A percentile compares a stretch with the other conserved stretches of the same genome.
These are phyloP conservation scores for Stenogyne calaminthoides DNA, from an alignment of 305 asterid species.

Conservation along the genomic window DNA sequence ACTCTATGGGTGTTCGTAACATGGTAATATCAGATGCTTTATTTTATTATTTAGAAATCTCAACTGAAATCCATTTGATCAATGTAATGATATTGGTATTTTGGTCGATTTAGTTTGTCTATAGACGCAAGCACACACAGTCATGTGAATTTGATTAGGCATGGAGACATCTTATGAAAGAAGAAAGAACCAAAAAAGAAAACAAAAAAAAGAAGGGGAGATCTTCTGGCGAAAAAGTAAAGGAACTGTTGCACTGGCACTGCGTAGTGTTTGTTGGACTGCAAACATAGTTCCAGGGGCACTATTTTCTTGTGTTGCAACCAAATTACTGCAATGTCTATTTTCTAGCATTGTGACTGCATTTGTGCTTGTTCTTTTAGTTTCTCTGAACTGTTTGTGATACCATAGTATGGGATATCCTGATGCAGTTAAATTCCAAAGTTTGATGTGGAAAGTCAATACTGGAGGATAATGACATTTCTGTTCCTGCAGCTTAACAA, in stretches of 20 bases:
- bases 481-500: constrained; percentile 58
- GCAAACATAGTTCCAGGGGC: not conserved
- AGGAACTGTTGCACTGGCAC: not conserved
- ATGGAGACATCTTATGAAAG: not conserved
- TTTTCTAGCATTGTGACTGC: not conserved
- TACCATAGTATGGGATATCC: not conserved
- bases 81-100: not conserved
- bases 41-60: constrained; percentile 5
- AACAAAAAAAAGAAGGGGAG: not conserved
- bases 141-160: not conserved
- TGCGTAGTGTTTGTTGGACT: not conserved
- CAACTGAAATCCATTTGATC: not conserved
- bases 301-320: not conserved
- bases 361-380: constrained; percentile 14
- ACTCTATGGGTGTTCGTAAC: not conserved
- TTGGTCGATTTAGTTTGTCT: not conserved
- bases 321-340: not conserved
- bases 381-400: not conserved
- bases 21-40: constrained; percentile 8
- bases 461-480: constrained; percentile 15
- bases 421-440: not conserved
- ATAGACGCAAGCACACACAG: not conserved
- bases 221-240: not conserved
- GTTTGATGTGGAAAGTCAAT: not conserved
- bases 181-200: not conserved